phyloP scores from a whole-genome alignment of 805 yeast species.

The Limtongia smithiae region DNA sequence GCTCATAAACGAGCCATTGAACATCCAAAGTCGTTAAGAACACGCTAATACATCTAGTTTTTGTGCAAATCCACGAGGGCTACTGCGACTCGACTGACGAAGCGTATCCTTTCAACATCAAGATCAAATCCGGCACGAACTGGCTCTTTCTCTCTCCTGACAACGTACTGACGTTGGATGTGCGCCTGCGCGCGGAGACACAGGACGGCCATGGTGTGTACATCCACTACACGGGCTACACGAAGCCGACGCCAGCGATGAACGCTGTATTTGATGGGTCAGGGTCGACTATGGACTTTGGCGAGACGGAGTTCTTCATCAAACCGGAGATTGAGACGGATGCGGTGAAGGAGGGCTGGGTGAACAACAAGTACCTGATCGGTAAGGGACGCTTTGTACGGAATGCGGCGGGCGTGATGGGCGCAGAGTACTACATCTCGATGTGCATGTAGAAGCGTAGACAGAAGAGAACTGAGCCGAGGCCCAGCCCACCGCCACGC shows the following conservation, averaged over 20 bases:
- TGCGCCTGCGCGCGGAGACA: conserved; percentile 24
- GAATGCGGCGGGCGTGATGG: conserved; percentile 44
- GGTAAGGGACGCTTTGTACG: conserved; percentile 61
- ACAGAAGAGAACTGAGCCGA: too few relatives aligned
- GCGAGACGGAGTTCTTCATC: conserved; percentile 38
- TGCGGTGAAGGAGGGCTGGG: conserved; percentile 49
- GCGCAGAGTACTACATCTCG: conserved; percentile 56
- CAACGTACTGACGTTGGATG: conserved; percentile 23
- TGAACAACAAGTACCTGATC: conserved; percentile 45
- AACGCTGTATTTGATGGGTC: conserved; percentile 22
- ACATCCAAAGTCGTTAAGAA: background rate
- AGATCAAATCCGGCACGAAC: conserved; percentile 24
- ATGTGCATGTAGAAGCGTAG: conserved; percentile 26
- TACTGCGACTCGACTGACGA: conserved; percentile 26
- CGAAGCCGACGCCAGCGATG: conserved; percentile 24
- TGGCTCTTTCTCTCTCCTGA: conserved; percentile 20
- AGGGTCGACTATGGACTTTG: conserved; percentile 24
- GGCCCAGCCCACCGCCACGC: too few relatives aligned
- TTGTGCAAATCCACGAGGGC: conserved; percentile 26
- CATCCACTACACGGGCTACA: conserved; percentile 24
- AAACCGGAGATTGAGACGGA: conserved; percentile 43
- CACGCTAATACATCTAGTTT: conserved; percentile 3
- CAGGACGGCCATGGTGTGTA: conserved; percentile 24
- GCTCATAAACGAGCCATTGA: too few relatives aligned
- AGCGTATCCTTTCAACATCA: conserved; percentile 23